Evolutionary conservation across 176 grass and related monocot species (phyloP).

Genomic region (Zizania latifolia): DNA sequence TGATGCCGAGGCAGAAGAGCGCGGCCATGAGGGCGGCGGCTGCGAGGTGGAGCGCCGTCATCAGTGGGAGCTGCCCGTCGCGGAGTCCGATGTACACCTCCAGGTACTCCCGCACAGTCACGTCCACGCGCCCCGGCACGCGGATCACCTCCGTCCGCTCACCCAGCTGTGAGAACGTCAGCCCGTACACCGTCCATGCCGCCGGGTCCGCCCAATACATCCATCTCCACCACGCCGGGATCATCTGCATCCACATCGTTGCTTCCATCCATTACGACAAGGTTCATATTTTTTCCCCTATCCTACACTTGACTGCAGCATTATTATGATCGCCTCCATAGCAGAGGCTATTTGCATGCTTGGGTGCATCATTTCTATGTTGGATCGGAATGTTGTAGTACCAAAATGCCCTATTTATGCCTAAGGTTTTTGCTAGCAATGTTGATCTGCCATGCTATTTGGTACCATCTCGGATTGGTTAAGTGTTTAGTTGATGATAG

Average conservation of each 20-base stretch:
- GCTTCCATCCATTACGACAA: background rate
- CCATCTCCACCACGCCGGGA: conserved; percentile 62
- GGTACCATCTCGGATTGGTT: too few species aligned
- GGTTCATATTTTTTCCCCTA: background rate
- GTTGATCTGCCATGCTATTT: too few species aligned
- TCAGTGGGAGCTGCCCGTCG: conserved; percentile 21
- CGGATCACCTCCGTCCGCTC: conserved; percentile 31
- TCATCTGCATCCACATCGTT: conserved; percentile 34
- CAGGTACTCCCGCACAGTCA: conserved; percentile 41
- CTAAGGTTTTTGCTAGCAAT: too few species aligned
- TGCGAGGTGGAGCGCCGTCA: conserved; percentile 39
- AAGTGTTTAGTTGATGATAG: too few species aligned
- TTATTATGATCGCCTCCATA: too few species aligned
- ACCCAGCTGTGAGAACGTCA: conserved; percentile 48
- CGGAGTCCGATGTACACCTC: conserved; percentile 48
- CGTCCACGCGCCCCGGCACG: conserved; percentile 17
- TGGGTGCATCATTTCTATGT: too few species aligned
- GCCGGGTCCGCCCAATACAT: conserved; percentile 49
- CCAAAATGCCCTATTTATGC: too few species aligned
- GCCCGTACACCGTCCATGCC: too few species aligned
- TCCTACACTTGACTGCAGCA: too few species aligned
- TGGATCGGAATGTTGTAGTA: too few species aligned
- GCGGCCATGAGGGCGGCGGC: conserved; percentile 39
- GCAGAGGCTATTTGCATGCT: too few species aligned
- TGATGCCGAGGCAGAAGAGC: conserved; percentile 48